Percentiles rank a stretch among this genome's conserved stretches.
Conservation (phyloP, 176 grass and related monocot genomes). For the Lolium perenne region DNA sequence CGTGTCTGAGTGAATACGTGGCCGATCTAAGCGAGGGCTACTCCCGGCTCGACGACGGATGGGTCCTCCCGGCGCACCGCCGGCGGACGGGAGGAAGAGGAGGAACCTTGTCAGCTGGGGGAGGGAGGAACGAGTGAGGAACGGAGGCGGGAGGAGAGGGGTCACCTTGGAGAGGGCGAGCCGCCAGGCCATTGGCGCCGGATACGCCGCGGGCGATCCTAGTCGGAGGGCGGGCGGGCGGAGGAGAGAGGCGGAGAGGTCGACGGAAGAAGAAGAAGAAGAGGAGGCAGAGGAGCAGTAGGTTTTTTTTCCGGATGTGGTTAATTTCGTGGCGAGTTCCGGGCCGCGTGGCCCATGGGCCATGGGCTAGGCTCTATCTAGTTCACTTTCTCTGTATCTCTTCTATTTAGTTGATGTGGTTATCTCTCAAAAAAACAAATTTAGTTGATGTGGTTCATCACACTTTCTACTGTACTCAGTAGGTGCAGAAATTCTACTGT, state of each 20-base stretch:
- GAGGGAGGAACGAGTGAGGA: no score
- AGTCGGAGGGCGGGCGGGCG: not conserved
- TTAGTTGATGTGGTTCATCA: no score
- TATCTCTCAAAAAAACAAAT: no score
- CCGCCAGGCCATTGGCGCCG: slow-evolving; percentile 40
- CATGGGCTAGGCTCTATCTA: no score
- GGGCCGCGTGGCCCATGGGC: no score
- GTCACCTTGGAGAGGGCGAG: slow-evolving; percentile 51
- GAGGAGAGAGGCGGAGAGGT: not conserved
- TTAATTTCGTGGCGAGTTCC: not conserved
- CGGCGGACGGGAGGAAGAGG: not conserved
- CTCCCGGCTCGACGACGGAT: not conserved
- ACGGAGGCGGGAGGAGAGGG: not conserved
- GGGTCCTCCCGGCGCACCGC: not conserved
- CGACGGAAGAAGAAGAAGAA: not conserved
- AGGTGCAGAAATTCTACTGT: no score
- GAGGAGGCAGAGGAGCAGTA: not conserved
- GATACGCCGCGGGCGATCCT: slow-evolving; percentile 18
- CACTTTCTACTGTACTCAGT: no score
- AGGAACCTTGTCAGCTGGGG: not conserved
- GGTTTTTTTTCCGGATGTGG: not conserved
- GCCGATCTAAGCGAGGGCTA: not conserved
- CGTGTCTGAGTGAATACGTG: not conserved
- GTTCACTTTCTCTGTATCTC: no score
- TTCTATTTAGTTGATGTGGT: no score